phyloP scores from a whole-genome alignment of 169 alveolate species.

The Cryptosporidium viatorum region DNA sequence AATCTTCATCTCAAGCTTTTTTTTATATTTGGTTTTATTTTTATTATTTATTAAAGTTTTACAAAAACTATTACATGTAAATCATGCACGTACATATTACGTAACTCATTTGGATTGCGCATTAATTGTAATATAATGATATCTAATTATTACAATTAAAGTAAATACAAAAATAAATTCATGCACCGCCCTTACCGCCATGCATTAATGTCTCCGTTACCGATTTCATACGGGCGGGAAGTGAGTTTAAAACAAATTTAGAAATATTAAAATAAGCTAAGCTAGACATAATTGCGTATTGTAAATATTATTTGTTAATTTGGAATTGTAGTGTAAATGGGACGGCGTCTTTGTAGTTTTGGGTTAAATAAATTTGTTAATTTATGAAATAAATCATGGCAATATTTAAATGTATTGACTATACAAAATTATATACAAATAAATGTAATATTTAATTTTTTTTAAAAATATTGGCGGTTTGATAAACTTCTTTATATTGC shows the following conservation, averaged over 20 bases:
- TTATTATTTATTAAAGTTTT: not conserved
- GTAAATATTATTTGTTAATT: not conserved
- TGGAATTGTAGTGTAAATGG: conserved; percentile 1
- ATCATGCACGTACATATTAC: not conserved
- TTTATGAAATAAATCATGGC: not conserved
- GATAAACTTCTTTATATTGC: not conserved
- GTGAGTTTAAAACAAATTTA: not conserved
- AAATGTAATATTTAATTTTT: not conserved
- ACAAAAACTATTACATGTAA: not conserved
- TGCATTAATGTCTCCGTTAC: conserved; percentile 12
- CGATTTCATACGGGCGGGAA: not conserved
- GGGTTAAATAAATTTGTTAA: not conserved
- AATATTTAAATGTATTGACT: not conserved
- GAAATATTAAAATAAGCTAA: not conserved
- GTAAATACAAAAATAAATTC: not conserved
- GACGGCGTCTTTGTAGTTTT: conserved; percentile 77
- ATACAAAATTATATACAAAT: not conserved
- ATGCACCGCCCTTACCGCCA: not conserved
- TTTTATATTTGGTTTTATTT: not conserved
- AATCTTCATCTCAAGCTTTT: not conserved
- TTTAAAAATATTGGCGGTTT: not conserved
- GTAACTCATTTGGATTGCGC: not conserved
- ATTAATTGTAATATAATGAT: not conserved
- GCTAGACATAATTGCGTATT: not conserved
- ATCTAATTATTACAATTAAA: not conserved